Evolutionary conservation across 306 rosid species (phyloP).

Genomic region (cucumber (Cucumis sativus)): DNA sequence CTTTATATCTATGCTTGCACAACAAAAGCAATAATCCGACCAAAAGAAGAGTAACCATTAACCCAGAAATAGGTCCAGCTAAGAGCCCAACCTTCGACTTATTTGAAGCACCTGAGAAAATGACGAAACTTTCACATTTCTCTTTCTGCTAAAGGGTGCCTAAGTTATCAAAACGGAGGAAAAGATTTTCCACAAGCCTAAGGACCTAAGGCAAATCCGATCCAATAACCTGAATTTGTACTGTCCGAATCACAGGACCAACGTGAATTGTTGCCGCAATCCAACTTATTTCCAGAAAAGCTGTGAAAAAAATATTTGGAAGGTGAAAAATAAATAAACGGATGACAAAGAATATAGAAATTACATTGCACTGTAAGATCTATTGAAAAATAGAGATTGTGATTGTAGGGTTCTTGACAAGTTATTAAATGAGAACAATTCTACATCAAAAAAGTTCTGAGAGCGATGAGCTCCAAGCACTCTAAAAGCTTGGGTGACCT

Average conservation of each 20-base stretch:
- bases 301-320: conserved; percentile 31
- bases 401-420: background rate
- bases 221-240: conserved; percentile 48
- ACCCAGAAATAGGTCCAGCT: conserved; percentile 58
- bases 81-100: conserved; percentile 52
- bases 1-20: conserved; percentile 47
- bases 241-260: conserved; percentile 39
- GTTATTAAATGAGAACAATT: no score
- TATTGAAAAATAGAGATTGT: background rate
- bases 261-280: conserved; percentile 39
- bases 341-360: background rate
- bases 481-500: no score
- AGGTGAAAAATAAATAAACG: background rate
- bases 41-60: conserved; percentile 30
- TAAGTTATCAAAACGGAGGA: background rate
- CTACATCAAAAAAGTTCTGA: no score
- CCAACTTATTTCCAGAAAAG: conserved; percentile 73
- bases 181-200: background rate
- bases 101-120: conserved; percentile 41
- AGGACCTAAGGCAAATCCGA: background rate
- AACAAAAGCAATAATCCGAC: conserved; percentile 42
- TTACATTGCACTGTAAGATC: background rate
- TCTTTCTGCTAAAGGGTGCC: background rate
- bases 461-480: no score
- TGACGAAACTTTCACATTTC: conserved; percentile 6